Evolutionary conservation across 2,329 filamentous ascomycete species (phyloP).

Genomic region (Aspergillus pseudoviridinutans): DNA sequence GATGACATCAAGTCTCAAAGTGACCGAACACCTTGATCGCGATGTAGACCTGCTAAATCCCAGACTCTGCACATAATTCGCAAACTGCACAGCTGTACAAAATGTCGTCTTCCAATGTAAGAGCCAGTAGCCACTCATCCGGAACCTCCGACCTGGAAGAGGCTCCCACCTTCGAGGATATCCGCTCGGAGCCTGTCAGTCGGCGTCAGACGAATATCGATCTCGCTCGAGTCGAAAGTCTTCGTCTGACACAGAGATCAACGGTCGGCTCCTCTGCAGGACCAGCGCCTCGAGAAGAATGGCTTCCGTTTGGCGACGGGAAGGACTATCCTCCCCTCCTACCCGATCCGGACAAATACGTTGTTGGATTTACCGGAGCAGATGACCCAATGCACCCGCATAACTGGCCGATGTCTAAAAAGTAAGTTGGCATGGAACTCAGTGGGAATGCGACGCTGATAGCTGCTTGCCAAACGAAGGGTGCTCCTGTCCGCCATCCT

Average conservation of each 20-base stretch:
- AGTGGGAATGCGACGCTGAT: not conserved
- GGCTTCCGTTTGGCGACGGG: constrained; percentile 24
- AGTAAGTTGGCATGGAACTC: constrained; percentile 20
- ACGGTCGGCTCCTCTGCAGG: constrained; percentile 22
- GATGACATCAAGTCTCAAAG: not conserved
- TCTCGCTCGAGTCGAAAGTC: constrained; percentile 26
- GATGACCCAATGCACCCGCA: constrained; percentile 51
- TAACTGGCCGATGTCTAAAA: constrained; percentile 48
- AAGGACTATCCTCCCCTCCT: constrained; percentile 37
- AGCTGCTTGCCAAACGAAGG: not conserved
- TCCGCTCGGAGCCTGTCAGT: constrained; percentile 5
- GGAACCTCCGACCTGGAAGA: constrained; percentile 1
- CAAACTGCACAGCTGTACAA: not conserved
- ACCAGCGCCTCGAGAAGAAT: constrained; percentile 18
- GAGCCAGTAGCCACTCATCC: not conserved
- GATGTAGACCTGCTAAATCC: not conserved
- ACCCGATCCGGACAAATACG: constrained; percentile 50
- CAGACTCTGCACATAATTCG: not conserved
- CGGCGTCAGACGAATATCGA: constrained; percentile 24
- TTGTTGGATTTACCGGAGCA: constrained; percentile 51
- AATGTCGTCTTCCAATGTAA: not conserved
- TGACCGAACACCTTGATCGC: not conserved
- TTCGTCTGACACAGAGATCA: constrained; percentile 22
- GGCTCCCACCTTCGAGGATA: not conserved
- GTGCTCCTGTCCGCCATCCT: constrained; percentile 16